phyloP scores from a whole-genome alignment of 495 filamentous ascomycete species.

The Tetracladium setigerum region DNA sequence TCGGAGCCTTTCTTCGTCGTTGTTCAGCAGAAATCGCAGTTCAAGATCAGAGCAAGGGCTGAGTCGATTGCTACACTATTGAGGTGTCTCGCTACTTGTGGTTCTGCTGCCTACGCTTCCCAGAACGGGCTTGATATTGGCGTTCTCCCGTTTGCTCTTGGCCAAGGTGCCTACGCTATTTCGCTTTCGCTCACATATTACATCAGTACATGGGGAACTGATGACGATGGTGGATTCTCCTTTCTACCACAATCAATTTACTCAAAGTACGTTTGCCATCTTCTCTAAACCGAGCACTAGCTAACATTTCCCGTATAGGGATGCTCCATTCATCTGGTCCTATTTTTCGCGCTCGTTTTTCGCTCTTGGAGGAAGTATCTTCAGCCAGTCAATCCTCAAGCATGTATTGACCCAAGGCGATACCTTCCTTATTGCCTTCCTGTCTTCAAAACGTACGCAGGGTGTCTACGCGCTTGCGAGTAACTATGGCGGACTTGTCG shows the following conservation, averaged over 20 bases:
- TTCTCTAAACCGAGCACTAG: not conserved
- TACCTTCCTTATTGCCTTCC: conserved; percentile 69
- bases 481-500: conserved; percentile 89
- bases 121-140: conserved; percentile 45
- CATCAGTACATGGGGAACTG: conserved; percentile 34
- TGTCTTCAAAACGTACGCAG: conserved; percentile 71
- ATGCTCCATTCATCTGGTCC: conserved; percentile 39
- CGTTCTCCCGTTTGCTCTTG: conserved; percentile 81
- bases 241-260: conserved; percentile 29
- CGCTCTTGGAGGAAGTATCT: conserved; percentile 64
- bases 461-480: conserved; percentile 90
- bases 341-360: conserved; percentile 62
- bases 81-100: conserved; percentile 67
- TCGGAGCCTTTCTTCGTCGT: conserved; percentile 82
- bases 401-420: conserved; percentile 93
- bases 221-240: conserved; percentile 47
- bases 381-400: conserved; percentile 82
- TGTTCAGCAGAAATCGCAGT: conserved; percentile 70
- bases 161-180: conserved; percentile 71
- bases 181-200: conserved; percentile 61
- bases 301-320: conserved; percentile 2
- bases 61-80: conserved; percentile 72
- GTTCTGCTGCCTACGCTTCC: conserved; percentile 50
- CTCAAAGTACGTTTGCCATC: conserved; percentile 11
- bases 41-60: conserved; percentile 68